phyloP scores from a whole-genome alignment of 345 rosid genomes.

The Moricandia moricandioides region DNA sequence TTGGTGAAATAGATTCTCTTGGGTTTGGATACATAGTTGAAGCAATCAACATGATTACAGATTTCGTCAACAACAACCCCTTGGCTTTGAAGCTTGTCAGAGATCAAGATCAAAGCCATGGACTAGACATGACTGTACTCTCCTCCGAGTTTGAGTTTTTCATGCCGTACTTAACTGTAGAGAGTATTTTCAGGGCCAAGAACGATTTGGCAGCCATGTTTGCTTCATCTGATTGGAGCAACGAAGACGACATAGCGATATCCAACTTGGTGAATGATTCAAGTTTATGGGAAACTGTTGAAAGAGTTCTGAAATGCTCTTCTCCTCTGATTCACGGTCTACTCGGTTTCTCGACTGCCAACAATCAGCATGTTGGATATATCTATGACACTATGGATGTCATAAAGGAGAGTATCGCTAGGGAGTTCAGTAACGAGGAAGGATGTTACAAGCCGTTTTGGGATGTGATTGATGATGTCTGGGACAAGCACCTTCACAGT shows the following conservation, averaged over 20 bases:
- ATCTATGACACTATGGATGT: conserved; percentile 65
- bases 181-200: conserved; percentile 45
- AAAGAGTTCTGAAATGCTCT: conserved; percentile 43
- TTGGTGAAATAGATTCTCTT: conserved; percentile 29
- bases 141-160: conserved; percentile 40
- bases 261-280: conserved; percentile 37
- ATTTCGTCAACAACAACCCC: conserved; percentile 35
- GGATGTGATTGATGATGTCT: conserved; percentile 60
- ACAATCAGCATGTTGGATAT: conserved; percentile 47
- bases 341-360: conserved; percentile 31
- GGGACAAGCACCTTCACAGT: conserved; percentile 48
- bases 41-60: conserved; percentile 1
- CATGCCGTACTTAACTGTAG: conserved; percentile 44
- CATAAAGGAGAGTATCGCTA: conserved; percentile 51
- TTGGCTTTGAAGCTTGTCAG: conserved; percentile 33
- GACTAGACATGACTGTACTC: conserved; percentile 27
- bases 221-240: conserved; percentile 44
- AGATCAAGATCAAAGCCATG: conserved; percentile 22
- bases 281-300: conserved; percentile 50
- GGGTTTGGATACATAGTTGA: conserved; percentile 32
- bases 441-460: conserved; percentile 44
- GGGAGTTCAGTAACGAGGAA: conserved; percentile 30
- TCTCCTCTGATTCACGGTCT: conserved; percentile 46
- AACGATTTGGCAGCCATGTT: conserved; percentile 44
- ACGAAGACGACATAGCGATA: conserved; percentile 36